phyloP scores from a whole-genome alignment of 2,329 filamentous ascomycete genomes.

The Colletotrichum sp. region DNA sequence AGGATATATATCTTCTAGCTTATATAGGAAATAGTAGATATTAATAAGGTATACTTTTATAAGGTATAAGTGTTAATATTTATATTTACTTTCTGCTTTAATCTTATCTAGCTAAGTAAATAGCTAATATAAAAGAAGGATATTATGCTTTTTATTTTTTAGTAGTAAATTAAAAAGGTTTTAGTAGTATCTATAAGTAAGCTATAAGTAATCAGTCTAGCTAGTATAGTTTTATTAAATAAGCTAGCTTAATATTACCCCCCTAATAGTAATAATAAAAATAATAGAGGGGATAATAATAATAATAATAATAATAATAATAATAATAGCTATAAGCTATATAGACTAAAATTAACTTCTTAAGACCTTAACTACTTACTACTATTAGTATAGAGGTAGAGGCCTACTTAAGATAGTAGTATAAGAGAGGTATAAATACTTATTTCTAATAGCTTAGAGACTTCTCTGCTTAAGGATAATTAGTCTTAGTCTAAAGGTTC shows the following conservation, averaged over 20 bases:
- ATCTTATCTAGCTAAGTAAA: neutral
- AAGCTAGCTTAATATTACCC: too few relatives aligned
- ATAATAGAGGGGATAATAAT: neutral
- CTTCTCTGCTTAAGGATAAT: neutral
- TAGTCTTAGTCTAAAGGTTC: neutral
- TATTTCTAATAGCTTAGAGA: too few relatives aligned
- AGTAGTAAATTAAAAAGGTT: neutral
- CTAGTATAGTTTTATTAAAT: too few relatives aligned
- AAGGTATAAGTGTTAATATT: neutral
- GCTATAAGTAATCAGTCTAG: too few relatives aligned
- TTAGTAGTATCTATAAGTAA: neutral
- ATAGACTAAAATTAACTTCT: too few relatives aligned
- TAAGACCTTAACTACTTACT: neutral
- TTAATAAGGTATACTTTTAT: neutral
- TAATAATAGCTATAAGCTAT: too few relatives aligned
- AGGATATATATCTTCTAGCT: neutral
- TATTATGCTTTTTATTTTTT: neutral
- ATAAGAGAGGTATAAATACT: neutral
- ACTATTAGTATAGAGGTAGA: neutral
- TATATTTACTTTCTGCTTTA: neutral
- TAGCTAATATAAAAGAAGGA: neutral
- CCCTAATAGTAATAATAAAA: neutral
- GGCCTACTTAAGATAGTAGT: neutral
- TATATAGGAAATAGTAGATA: neutral
- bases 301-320: neutral